A percentile compares a stretch with the other conserved stretches of the same genome.
Evolutionary conservation across 768 basidiomycete species (phyloP).

Genomic region (Lyophyllum shimeji): DNA sequence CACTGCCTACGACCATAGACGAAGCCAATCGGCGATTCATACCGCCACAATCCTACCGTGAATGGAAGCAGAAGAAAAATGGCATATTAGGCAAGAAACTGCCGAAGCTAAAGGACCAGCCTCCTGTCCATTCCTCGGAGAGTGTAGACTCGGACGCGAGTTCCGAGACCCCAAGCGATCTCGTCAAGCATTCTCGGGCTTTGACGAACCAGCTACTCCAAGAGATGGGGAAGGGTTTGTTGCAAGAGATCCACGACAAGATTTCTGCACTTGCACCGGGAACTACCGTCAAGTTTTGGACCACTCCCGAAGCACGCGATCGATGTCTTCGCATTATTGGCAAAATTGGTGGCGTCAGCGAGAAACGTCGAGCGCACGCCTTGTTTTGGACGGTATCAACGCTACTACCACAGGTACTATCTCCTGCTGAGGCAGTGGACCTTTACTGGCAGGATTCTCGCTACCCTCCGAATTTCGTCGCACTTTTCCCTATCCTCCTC

Average conservation of each 20-base stretch:
- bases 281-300: constrained; percentile 65
- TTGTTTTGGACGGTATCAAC: constrained; percentile 44
- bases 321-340: constrained; percentile 75
- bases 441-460: constrained; percentile 68
- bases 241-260: constrained; percentile 62
- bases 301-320: constrained; percentile 72
- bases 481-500: constrained; percentile 57
- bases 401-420: constrained; percentile 10
- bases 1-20: constrained; percentile 53
- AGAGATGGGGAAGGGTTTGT: constrained; percentile 64
- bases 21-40: constrained; percentile 67
- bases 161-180: constrained; percentile 31
- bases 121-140: constrained; percentile 13
- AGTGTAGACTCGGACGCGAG: constrained; percentile 26
- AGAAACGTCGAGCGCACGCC: constrained; percentile 62
- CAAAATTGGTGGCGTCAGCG: constrained; percentile 75
- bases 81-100: constrained; percentile 20
- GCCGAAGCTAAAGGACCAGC: constrained; percentile 3
- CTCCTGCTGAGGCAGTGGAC: constrained; percentile 32
- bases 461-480: constrained; percentile 50
- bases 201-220: constrained; percentile 71
- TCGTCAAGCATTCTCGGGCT: constrained; percentile 63
- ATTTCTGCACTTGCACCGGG: constrained; percentile 24
- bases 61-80: constrained; percentile 52
- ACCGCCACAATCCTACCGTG: constrained; percentile 53